Percentiles rank a stretch among this genome's conserved stretches.
Evolutionary conservation across 2,329 filamentous ascomycete species (phyloP).

Genomic region (Tolypocladium cylindrosporum): DNA sequence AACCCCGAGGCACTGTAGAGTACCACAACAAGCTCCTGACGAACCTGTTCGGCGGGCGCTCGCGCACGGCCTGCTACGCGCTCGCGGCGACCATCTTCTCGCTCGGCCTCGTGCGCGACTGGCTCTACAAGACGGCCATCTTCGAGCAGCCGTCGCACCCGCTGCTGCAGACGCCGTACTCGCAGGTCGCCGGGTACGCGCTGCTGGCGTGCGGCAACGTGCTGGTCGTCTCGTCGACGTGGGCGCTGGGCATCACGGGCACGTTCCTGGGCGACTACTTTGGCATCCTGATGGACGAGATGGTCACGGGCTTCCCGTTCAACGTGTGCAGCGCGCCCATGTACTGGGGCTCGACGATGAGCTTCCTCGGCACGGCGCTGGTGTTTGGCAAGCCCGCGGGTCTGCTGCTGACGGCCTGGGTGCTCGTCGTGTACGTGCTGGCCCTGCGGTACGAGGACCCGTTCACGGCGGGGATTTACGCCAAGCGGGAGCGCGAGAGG

Average conservation of each 20-base stretch:
- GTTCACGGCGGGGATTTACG: slow-evolving; percentile 88
- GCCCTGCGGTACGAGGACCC: slow-evolving; percentile 86
- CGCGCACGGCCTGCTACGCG: slow-evolving; percentile 75
- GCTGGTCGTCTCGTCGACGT: slow-evolving; percentile 83
- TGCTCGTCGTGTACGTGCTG: slow-evolving; percentile 68
- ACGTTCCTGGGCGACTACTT: slow-evolving; percentile 99
- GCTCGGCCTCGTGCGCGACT: slow-evolving; percentile 80
- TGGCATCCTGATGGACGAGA: slow-evolving; percentile 91
- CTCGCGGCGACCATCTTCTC: slow-evolving; percentile 86
- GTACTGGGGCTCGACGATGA: slow-evolving; percentile 92
- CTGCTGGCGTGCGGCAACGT: slow-evolving; percentile 70
- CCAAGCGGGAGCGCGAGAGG: slow-evolving; percentile 61
- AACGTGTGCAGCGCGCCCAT: slow-evolving; percentile 85
- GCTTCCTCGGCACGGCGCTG: slow-evolving; percentile 80
- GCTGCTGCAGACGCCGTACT: slow-evolving; percentile 49
- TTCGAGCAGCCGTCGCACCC: slow-evolving; percentile 66
- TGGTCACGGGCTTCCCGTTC: slow-evolving; percentile 93
- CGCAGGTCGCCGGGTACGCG: slow-evolving; percentile 55
- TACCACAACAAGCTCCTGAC: slow-evolving; percentile 87
- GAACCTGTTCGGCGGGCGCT: slow-evolving; percentile 70
- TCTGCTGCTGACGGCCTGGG: slow-evolving; percentile 62
- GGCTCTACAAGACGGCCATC: slow-evolving; percentile 77
- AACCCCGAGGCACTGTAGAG: slow-evolving; percentile 42
- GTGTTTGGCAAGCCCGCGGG: slow-evolving; percentile 84
- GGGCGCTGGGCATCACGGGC: slow-evolving; percentile 83